Conservation (phyloP, 257 asterid species). For the Scutellaria baicalensis region DNA sequence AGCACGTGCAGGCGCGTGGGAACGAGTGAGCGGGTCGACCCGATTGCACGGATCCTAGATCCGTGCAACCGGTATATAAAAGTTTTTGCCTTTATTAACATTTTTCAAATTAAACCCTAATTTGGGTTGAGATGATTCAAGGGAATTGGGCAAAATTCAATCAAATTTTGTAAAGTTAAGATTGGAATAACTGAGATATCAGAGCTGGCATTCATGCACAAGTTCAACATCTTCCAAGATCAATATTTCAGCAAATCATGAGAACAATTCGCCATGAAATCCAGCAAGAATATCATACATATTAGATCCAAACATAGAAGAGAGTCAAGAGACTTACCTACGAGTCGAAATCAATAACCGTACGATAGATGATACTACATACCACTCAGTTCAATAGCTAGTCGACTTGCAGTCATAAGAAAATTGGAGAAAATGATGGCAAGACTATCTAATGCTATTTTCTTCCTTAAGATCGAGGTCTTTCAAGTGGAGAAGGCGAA, state of each 20-base stretch:
- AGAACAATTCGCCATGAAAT: neutral
- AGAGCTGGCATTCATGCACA: neutral
- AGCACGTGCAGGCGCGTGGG: no score
- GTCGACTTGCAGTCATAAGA: neutral
- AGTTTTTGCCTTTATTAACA: no score
- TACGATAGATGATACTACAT: neutral
- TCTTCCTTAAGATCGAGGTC: slow-evolving; percentile 42
- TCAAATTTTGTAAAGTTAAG: no score
- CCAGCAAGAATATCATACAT: neutral
- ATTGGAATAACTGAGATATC: neutral
- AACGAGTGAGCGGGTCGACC: no score
- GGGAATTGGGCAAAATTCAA: no score
- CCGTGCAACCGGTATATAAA: no score
- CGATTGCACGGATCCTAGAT: no score
- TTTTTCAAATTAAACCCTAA: no score
- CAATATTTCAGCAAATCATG: neutral
- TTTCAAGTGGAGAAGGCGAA: slow-evolving; percentile 47
- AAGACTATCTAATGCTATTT: neutral
- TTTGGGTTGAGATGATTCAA: no score
- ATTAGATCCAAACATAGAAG: neutral
- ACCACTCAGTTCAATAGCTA: neutral
- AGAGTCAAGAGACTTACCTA: neutral
- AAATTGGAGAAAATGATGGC: neutral
- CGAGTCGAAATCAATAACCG: neutral
- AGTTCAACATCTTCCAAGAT: neutral